Conservation (phyloP, 2,329 filamentous ascomycete species). For the Cercospora brassicicola region DNA sequence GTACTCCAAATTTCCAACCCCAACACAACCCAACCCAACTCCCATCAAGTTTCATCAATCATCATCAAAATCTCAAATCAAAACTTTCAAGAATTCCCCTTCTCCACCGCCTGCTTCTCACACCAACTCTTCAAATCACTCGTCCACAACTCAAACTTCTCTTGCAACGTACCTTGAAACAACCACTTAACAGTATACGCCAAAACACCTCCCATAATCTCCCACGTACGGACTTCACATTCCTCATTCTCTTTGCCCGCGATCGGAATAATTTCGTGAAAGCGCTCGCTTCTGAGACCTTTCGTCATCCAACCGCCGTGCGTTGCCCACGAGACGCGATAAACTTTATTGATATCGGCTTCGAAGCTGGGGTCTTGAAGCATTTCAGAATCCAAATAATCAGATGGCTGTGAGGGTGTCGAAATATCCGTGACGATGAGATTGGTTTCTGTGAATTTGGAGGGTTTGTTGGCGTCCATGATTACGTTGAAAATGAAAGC, state of each 20-base stretch:
- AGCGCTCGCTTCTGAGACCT: conserved; percentile 32
- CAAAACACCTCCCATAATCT: conserved; percentile 31
- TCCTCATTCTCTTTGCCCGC: conserved; percentile 21
- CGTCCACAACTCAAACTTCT: conserved; percentile 34
- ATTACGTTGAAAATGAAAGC: conserved; percentile 31
- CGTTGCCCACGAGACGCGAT: conserved; percentile 31
- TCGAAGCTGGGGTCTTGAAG: conserved; percentile 24
- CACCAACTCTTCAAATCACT: conserved; percentile 32
- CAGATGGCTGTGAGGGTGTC: conserved; percentile 27
- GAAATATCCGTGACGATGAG: conserved; percentile 33
- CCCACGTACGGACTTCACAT: conserved; percentile 36
- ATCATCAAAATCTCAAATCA: background rate
- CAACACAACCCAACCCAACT: background rate
- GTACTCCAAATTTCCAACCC: background rate
- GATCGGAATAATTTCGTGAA: conserved; percentile 34
- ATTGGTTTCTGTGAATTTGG: conserved; percentile 22
- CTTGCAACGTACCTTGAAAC: conserved; percentile 30
- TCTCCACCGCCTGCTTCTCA: conserved; percentile 16
- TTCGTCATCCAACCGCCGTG: conserved; percentile 28
- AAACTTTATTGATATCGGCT: conserved; percentile 27
- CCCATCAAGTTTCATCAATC: background rate
- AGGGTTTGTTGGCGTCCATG: conserved; percentile 33
- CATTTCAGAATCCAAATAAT: conserved; percentile 25
- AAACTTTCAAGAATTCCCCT: background rate
- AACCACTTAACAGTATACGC: conserved; percentile 35